A percentile compares a stretch with the other conserved stretches of the same genome.
Evolutionary conservation across 345 rosid genomes (phyloP).

Genomic region (Alliaria petiolata): DNA sequence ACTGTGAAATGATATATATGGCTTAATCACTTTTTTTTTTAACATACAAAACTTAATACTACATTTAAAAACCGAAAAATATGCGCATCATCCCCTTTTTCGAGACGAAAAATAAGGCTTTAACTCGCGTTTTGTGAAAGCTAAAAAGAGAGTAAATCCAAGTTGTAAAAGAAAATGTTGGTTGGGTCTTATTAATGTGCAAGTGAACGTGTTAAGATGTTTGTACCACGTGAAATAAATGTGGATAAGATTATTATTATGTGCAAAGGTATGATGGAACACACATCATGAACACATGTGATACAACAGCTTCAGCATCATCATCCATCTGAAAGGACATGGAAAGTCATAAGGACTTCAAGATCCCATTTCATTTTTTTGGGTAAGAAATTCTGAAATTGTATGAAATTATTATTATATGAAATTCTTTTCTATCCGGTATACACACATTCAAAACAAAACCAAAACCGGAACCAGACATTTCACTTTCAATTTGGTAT

Average conservation of each 20-base stretch:
- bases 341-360: neutral
- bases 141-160: neutral
- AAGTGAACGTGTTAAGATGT: neutral
- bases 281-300: constrained; percentile 1
- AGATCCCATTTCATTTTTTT: neutral
- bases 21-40: too few species aligned
- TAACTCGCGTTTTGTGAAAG: too few species aligned
- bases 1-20: neutral
- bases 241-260: neutral
- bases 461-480: constrained; percentile 11
- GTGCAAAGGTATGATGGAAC: neutral
- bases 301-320: too few species aligned
- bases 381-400: too few species aligned
- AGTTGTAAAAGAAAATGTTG: neutral
- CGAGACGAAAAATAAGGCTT: too few species aligned
- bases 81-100: too few species aligned
- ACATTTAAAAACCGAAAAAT: too few species aligned
- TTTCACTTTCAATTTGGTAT: neutral
- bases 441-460: neutral
- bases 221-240: neutral
- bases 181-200: neutral
- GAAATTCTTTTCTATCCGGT: neutral
- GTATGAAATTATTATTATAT: neutral
- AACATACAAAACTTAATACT: too few species aligned
- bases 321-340: neutral